Evolutionary conservation across 73 alveolate genomes (phyloP).

Genomic region (Urostyla sp.): DNA sequence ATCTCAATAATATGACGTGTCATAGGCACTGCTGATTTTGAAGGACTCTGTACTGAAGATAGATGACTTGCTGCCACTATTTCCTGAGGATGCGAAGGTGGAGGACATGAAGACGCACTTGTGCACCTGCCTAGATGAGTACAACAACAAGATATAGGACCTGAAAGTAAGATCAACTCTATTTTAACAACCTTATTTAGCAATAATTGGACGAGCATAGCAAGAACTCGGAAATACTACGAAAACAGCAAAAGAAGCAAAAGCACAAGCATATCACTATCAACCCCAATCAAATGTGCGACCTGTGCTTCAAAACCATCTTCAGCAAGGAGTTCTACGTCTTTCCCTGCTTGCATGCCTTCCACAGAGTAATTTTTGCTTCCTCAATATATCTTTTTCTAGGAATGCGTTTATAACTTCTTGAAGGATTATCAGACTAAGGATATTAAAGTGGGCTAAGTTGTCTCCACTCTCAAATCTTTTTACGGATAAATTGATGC

Average conservation of each 20-base stretch:
- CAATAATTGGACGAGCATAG: constrained; percentile 88
- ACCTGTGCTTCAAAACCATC: constrained; percentile 74
- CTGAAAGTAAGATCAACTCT: no score
- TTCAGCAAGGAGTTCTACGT: constrained; percentile 82
- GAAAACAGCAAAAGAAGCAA: constrained; percentile 89
- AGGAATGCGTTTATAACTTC: constrained; percentile 68
- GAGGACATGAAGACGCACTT: constrained; percentile 94
- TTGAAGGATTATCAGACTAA: constrained; percentile 68
- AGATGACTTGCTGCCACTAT: constrained; percentile 95
- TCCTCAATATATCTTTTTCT: not conserved
- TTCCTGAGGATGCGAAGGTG: constrained; percentile 93
- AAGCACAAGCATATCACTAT: constrained; percentile 91
- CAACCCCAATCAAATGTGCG: constrained; percentile 82
- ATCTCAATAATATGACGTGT: constrained; percentile 76
- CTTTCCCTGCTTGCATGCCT: constrained; percentile 93
- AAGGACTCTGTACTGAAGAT: constrained; percentile 89
- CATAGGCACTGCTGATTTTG: constrained; percentile 86
- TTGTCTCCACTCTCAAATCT: constrained; percentile 10
- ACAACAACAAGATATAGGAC: constrained; percentile 90
- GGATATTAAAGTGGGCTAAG: constrained; percentile 19
- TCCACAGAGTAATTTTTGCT: constrained; percentile 79
- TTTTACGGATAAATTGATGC: not conserved
- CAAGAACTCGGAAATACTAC: constrained; percentile 89
- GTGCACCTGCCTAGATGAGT: constrained; percentile 92
- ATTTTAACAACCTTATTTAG: no score